phyloP scores from a whole-genome alignment of 176 grass and related monocot species.

The Hordeum marinum region DNA sequence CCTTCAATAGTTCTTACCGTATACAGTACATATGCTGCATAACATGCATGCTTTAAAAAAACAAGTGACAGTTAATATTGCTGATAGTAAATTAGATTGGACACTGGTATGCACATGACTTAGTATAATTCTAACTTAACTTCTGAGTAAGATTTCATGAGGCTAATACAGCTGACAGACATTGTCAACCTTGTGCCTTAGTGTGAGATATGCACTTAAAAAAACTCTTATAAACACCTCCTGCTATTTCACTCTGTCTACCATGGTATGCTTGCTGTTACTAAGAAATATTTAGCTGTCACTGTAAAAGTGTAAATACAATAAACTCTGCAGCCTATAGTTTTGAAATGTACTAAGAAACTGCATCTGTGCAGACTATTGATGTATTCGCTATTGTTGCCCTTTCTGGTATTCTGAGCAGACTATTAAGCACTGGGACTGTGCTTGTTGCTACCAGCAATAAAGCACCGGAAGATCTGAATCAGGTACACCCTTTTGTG shows the following conservation, averaged over 20 bases:
- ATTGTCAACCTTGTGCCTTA: background rate
- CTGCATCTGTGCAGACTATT: slow-evolving; percentile 58
- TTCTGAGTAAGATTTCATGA: background rate
- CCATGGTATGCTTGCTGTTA: background rate
- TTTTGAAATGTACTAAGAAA: background rate
- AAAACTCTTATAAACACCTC: slow-evolving; percentile 1
- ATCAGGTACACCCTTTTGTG: slow-evolving; percentile 53
- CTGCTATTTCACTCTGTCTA: background rate
- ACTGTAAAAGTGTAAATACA: background rate
- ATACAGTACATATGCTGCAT: background rate
- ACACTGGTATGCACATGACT: background rate
- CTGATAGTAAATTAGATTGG: background rate
- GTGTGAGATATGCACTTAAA: background rate
- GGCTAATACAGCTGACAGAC: background rate
- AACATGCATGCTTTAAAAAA: background rate
- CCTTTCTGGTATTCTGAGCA: slow-evolving; percentile 80
- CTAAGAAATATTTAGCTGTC: background rate
- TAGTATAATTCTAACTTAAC: slow-evolving; percentile 1
- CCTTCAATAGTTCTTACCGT: background rate
- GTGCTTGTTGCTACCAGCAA: slow-evolving; percentile 88
- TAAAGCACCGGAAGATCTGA: slow-evolving; percentile 80
- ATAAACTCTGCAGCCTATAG: background rate
- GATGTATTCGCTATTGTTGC: slow-evolving; percentile 94
- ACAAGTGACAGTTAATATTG: background rate
- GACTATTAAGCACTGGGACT: slow-evolving; percentile 74